Base-by-base conservation (phyloP, 805 yeast species). In the Blastobotrys mokoenaii region DNA sequence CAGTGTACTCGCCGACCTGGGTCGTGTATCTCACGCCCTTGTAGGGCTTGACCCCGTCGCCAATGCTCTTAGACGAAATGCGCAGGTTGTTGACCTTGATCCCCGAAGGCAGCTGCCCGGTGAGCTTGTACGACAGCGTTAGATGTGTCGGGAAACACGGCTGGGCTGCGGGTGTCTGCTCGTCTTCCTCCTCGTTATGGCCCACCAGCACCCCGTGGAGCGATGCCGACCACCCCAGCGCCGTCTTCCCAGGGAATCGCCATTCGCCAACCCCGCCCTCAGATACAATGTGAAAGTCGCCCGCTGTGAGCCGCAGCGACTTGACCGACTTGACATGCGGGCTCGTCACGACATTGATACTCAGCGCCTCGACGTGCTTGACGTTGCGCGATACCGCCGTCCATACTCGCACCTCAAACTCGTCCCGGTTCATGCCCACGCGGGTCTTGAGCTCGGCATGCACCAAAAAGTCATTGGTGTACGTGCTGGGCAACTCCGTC, bases 21-120 rank as follows among this genome's bases (percentile, higher is more conserved):
- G 95, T 79, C 9, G 75, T 66, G 59, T 89, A 89, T 58, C 88
- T 84, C 16, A 89, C 96, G 1, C 97, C 97, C 61, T 88, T 89
- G 68, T 78, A 89, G 0, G 96, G 95, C 56, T 80, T 82, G 9
- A 77, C 81, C 3, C 69, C 68, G 2, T 77, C 78, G 4, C 75
- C 74, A 46, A 78, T 54, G 0, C 90, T 88, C 51, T 67, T 68
- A n/a, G 72, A 68, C 50, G 76, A 70, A 14, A 86, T 73, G 55
- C 77, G 74, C 49, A 88, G 64, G 25, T 81, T 70, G 10, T 76
- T 81, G 2, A 88, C 82, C 53, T 76, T 77, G 36, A 84, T 65
- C 1, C 90, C 88, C 60, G 94, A 83, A 1, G 93, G 84, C 1
- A 85, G 70, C 6, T 74, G 69, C 0, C 95, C 96, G 51, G 77